Base-by-base conservation (phyloP, 2,329 filamentous ascomycete genomes). In the Drechslerella coelobrocha region DNA sequence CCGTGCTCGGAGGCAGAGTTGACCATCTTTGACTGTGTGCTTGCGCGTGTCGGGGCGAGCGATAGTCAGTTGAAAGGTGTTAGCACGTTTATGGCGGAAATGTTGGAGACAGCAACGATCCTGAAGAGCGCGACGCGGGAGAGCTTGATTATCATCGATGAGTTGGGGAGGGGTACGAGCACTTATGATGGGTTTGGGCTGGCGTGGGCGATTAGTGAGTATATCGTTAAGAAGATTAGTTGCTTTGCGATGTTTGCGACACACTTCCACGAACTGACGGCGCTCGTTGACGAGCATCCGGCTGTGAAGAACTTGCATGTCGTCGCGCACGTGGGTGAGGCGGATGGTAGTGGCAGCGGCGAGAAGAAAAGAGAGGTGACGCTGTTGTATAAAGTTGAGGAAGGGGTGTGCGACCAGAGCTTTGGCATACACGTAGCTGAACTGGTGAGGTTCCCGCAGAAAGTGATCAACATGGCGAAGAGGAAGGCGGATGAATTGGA, bases 381-480 rank as follows among this genome's bases (percentile, higher is more conserved):
- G 0, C 84, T 99, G 5, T 85, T 99, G 4, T 99, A 99, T 83
- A 96, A 96, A 81, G 94, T 99, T 34, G 91, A 96, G 77, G 90
- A 75, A 61, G 94, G 94, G 52, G 89, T 99, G 75, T 97, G 92
- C 78, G 94, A 99, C 79, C 94, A 99, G 81, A 94, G 89, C 66
- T 99, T 99, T 78, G 94, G 94, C 75, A 99, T 99, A 75, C 94
- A 99, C 80, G 95, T 99, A 12, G 94, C 94, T 0, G 94, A 99
- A 81, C 85, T 99, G 4, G 94, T 99, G 19, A 87, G 92, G 47
- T 99, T 99, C 81, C 94, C 94, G 0, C 88, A 91, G 75, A 99
- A 99, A 81, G 95, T 99, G 14, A 90, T 99, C 71, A 91, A 92
- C 73, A 99, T 99, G 95, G 94, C 94, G n/a, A 96, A 96, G 81